Percentiles rank a stretch among this genome's conserved stretches.
Conservation (phyloP, 129 eudicot species). For the Centella asiatica region DNA sequence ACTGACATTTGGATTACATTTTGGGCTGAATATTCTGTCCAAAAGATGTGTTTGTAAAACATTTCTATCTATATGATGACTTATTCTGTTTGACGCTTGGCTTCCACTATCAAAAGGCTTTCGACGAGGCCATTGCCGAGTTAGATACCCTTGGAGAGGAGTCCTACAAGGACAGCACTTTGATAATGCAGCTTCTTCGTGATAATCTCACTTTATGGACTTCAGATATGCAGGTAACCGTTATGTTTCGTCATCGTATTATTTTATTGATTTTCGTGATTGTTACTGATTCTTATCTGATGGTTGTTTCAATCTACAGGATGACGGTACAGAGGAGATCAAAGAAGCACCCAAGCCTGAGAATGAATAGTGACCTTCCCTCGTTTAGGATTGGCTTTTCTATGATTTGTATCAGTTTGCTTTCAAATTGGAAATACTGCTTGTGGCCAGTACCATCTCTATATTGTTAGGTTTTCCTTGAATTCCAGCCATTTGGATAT, state of each 20-base stretch:
- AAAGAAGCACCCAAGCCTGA: too few relatives aligned
- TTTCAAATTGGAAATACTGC: too few relatives aligned
- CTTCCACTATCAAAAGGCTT: constrained; percentile 38
- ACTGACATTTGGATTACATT: background rate
- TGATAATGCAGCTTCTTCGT: constrained; percentile 86
- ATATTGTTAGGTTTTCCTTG: too few relatives aligned
- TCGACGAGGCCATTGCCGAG: constrained; percentile 84
- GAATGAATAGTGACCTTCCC: too few relatives aligned
- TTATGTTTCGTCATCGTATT: background rate
- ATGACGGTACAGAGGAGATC: too few relatives aligned
- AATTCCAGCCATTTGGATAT: too few relatives aligned
- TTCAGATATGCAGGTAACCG: constrained; percentile 73
- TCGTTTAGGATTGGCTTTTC: too few relatives aligned
- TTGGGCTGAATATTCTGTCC: background rate
- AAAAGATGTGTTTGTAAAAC: background rate
- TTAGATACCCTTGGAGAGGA: constrained; percentile 84
- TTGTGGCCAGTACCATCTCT: too few relatives aligned
- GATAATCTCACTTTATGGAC: constrained; percentile 88
- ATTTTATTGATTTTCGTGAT: background rate
- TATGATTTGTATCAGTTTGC: too few relatives aligned
- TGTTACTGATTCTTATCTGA: too few relatives aligned
- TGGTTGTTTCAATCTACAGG: too few relatives aligned
- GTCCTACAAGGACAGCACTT: constrained; percentile 84
- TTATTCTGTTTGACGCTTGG: background rate
- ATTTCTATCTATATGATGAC: background rate